Evolutionary conservation across 2,329 filamentous ascomycete genomes (phyloP).

Genomic region (Cyphellophora attinorum): DNA sequence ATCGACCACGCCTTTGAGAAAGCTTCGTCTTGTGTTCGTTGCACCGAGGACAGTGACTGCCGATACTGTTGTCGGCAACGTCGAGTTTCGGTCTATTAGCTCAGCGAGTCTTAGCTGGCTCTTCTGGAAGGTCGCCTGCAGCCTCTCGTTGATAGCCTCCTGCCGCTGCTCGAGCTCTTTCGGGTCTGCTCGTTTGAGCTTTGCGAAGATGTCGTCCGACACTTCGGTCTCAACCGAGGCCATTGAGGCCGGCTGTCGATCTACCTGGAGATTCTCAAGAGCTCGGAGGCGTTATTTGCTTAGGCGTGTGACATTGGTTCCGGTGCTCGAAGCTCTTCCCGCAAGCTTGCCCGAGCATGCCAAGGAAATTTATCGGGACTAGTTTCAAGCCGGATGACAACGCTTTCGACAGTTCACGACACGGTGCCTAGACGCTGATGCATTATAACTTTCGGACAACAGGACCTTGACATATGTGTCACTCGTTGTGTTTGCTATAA

Average conservation of each 20-base stretch:
- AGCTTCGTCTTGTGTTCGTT: slow-evolving; percentile 68
- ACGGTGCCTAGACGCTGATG: too few species aligned
- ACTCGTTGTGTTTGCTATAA: too few species aligned
- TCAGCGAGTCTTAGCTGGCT: slow-evolving; percentile 55
- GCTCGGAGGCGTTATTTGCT: too few species aligned
- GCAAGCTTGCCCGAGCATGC: too few species aligned
- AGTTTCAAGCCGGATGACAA: too few species aligned
- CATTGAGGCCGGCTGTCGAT: slow-evolving; percentile 3
- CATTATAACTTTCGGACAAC: too few species aligned
- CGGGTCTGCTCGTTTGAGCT: slow-evolving; percentile 33
- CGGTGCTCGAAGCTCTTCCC: too few species aligned
- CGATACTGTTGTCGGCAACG: slow-evolving; percentile 78
- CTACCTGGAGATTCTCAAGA: too few species aligned
- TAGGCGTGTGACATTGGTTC: too few species aligned
- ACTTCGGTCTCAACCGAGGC: slow-evolving; percentile 5
- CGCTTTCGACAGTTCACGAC: too few species aligned
- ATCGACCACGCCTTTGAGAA: slow-evolving; percentile 71
- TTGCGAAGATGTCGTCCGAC: slow-evolving; percentile 12
- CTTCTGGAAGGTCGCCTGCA: slow-evolving; percentile 49
- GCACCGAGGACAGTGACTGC: slow-evolving; percentile 77
- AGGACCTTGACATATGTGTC: too few species aligned
- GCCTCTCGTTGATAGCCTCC: slow-evolving; percentile 49
- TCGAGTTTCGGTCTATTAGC: slow-evolving; percentile 69
- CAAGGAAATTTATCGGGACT: too few species aligned
- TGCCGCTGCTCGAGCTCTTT: slow-evolving; percentile 50